Evolutionary conservation across 768 basidiomycete species (phyloP).

Genomic region (Coprinopsis strossmayeri): DNA sequence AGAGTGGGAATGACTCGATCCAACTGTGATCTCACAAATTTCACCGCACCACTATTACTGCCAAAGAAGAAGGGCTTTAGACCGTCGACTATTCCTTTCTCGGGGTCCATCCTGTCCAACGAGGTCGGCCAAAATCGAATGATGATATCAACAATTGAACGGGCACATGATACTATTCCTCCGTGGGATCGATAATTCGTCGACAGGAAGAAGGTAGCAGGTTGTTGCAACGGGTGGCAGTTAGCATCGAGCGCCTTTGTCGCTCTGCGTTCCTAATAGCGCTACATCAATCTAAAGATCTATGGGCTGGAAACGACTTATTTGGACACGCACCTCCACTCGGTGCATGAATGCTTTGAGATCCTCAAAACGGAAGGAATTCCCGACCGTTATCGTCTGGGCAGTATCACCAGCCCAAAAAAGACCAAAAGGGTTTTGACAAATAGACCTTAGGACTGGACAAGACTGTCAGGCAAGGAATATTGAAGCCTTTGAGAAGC

Average conservation of each 20-base stretch:
- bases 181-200: constrained; percentile 67
- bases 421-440: constrained; percentile 57
- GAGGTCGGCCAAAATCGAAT: constrained; percentile 56
- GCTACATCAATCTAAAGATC: too few relatives aligned
- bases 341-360: constrained; percentile 61
- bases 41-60: constrained; percentile 37
- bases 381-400: constrained; percentile 69
- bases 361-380: constrained; percentile 66
- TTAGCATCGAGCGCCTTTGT: neutral
- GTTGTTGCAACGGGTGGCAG: constrained; percentile 7
- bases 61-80: constrained; percentile 53
- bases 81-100: constrained; percentile 52
- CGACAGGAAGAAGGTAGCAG: constrained; percentile 45
- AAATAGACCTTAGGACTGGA: constrained; percentile 57
- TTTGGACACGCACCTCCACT: constrained; percentile 46
- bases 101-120: constrained; percentile 52
- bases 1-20: neutral
- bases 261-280: constrained; percentile 8
- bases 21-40: constrained; percentile 25
- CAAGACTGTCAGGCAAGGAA: neutral
- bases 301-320: too few relatives aligned
- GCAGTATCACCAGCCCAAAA: constrained; percentile 82
- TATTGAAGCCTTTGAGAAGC: too few relatives aligned
- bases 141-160: constrained; percentile 56
- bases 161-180: constrained; percentile 67